Evolutionary conservation across 257 asterid genomes (phyloP).

Genomic region (Solanum pinnatisectum): DNA sequence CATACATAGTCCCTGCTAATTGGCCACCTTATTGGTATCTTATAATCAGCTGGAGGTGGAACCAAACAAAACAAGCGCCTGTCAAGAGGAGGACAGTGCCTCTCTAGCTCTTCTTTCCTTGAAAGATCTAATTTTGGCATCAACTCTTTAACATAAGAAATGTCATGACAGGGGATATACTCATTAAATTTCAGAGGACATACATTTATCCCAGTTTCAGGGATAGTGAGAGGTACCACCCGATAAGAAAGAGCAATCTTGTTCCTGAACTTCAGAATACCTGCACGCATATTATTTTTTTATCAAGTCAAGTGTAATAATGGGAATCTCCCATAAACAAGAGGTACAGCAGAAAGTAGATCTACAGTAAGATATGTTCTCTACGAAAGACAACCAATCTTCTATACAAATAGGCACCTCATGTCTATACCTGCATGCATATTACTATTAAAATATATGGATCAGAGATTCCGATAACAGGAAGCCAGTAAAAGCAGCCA

Average conservation of each 20-base stretch:
- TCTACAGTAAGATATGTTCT: background rate
- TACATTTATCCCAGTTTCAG: conserved; percentile 60
- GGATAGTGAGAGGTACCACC: conserved; percentile 44
- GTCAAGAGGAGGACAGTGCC: conserved; percentile 77
- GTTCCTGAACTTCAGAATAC: conserved; percentile 39
- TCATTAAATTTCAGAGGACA: conserved; percentile 81
- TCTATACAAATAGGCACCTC: background rate
- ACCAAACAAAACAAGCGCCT: conserved; percentile 82
- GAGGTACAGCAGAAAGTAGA: background rate
- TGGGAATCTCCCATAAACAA: background rate
- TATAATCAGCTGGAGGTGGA: conserved; percentile 89
- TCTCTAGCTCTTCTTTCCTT: conserved; percentile 78
- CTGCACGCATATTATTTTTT: conserved; percentile 19
- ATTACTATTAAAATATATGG: background rate
- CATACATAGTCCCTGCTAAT: conserved; percentile 86
- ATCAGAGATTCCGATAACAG: background rate
- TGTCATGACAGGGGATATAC: conserved; percentile 84
- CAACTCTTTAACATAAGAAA: conserved; percentile 60
- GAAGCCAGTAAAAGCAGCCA: background rate
- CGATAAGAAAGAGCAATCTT: conserved; percentile 60
- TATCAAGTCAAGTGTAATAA: background rate
- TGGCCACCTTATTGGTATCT: conserved; percentile 89
- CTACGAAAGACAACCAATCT: background rate
- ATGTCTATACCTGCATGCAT: conserved; percentile 18
- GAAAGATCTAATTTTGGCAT: conserved; percentile 57